Evolutionary conservation across 2,329 filamentous ascomycete genomes (phyloP).

Genomic region (Hypoxylon sp.): DNA sequence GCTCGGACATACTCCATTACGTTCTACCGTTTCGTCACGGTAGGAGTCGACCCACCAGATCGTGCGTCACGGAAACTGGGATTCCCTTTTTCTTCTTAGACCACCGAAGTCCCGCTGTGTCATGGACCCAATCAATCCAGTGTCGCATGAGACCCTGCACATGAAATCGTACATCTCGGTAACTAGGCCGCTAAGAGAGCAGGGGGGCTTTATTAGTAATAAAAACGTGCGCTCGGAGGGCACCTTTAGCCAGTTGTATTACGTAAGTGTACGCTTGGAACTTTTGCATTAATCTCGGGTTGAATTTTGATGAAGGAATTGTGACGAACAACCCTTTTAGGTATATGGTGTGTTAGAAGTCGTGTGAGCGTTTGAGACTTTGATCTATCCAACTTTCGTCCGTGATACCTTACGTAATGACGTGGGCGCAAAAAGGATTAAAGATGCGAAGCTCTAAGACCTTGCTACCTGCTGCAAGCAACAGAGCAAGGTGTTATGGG

Average conservation of each 20-base stretch:
- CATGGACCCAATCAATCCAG: slow-evolving; percentile 33
- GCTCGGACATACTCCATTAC: slow-evolving; percentile 21
- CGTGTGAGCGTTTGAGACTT: slow-evolving; percentile 11
- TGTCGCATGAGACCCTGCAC: slow-evolving; percentile 25
- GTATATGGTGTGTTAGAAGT: not conserved
- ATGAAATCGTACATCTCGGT: slow-evolving; percentile 35
- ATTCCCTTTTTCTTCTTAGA: slow-evolving; percentile 36
- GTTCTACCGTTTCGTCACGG: slow-evolving; percentile 24
- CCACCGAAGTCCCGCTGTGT: slow-evolving; percentile 33
- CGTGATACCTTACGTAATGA: slow-evolving; percentile 37
- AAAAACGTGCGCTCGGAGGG: slow-evolving; percentile 27
- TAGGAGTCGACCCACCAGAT: slow-evolving; percentile 20
- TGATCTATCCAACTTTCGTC: slow-evolving; percentile 31
- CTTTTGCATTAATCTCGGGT: slow-evolving; percentile 22
- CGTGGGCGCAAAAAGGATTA: slow-evolving; percentile 7
- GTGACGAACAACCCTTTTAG: not conserved
- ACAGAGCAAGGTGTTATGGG: slow-evolving; percentile 17
- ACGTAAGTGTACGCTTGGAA: slow-evolving; percentile 38
- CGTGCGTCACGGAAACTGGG: slow-evolving; percentile 28
- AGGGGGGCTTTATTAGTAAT: slow-evolving; percentile 36
- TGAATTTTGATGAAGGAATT: not conserved
- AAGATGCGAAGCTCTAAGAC: slow-evolving; percentile 32
- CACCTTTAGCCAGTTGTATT: slow-evolving; percentile 40
- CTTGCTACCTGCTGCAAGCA: slow-evolving; percentile 18
- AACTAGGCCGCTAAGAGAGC: slow-evolving; percentile 26